Evolutionary conservation across 352 stramenopile species (phyloP), one percentile per base, ranked within the genome.

Genomic region (Globisporangium splendens): DNA sequence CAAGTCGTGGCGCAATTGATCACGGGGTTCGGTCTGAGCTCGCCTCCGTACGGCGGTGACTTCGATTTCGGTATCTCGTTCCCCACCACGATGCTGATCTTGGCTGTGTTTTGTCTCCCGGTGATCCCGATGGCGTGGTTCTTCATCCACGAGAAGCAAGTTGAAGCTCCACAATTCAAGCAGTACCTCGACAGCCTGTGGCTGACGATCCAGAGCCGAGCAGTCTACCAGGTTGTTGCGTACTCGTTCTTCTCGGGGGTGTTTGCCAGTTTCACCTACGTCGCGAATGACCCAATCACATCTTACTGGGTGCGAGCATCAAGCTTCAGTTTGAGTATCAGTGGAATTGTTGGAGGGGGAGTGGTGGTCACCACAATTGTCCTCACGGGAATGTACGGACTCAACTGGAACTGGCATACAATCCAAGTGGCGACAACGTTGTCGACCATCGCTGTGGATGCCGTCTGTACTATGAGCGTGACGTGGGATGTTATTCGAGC

Each of bases 191-290:
- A 21, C 4, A 50, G 71, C 6, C 50, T 86, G 2, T 88, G 71
- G 68, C 31, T 22, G 17, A 53, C 77, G 1, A 22, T 86, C 8
- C 65, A 86, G 63, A 64, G 42, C 3, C 64, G 65, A n/a, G 63
- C 72, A 3, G 56, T 88, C 60, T 83, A 79, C 68, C 71, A 79
- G 47, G 66, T 79, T 41, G 68, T 79, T 35, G 68, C 68, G 14
- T 79, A 77, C 64, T 74, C 69, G 42, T 77, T 78, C 47, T 74
- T 75, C 41, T 71, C 66, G 0, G 70, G 69, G 14, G 63, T 80
- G 10, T 74, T 75, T 21, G 56, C 64, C 35, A 72, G 55, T 56
- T 75, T 79, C 46, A 69, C 62, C 3, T 70, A 67, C 56, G 69
- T 67, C 4, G 56, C 62, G 7, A 61, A 50, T 11, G 70, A 70